phyloP scores from a whole-genome alignment of 192 early-diverging fungal species.

The Mortierella claussenii region DNA sequence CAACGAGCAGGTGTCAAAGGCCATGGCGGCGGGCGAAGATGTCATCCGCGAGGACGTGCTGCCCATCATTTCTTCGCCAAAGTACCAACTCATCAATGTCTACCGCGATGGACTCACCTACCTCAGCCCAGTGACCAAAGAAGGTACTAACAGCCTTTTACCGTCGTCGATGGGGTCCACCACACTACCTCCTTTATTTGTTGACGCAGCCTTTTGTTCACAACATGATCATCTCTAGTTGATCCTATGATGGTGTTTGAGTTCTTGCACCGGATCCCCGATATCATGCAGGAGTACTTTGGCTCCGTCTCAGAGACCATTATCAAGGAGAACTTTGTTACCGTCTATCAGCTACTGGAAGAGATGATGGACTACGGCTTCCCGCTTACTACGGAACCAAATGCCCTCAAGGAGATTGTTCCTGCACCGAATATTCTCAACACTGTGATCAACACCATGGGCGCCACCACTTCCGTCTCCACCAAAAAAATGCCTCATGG shows the following conservation, averaged over 20 bases:
- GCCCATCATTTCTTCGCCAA: conserved; percentile 71
- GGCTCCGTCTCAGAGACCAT: conserved; percentile 81
- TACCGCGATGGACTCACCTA: conserved; percentile 80
- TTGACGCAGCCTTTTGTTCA: not conserved
- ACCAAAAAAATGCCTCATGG: conserved; percentile 67
- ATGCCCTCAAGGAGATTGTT: conserved; percentile 86
- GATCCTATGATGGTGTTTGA: conserved; percentile 87
- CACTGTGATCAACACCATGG: conserved; percentile 88
- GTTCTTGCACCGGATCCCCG: conserved; percentile 83
- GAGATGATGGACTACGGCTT: conserved; percentile 95
- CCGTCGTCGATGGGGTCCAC: too few relatives aligned
- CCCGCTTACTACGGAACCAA: conserved; percentile 88
- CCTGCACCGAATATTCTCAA: conserved; percentile 87
- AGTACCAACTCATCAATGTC: conserved; percentile 73
- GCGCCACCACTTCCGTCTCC: conserved; percentile 56
- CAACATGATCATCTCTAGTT: conserved; percentile 53
- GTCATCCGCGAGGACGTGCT: conserved; percentile 66
- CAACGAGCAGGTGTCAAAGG: conserved; percentile 68
- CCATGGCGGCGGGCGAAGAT: conserved; percentile 61
- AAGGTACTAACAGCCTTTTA: too few relatives aligned
- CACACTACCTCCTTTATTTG: too few relatives aligned
- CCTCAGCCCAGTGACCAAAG: conserved; percentile 76
- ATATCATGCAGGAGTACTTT: conserved; percentile 87
- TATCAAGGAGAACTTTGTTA: conserved; percentile 93
- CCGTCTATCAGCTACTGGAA: conserved; percentile 90